phyloP scores from a whole-genome alignment of 2,329 filamentous ascomycete genomes.

The Fusarium agapanthi region DNA sequence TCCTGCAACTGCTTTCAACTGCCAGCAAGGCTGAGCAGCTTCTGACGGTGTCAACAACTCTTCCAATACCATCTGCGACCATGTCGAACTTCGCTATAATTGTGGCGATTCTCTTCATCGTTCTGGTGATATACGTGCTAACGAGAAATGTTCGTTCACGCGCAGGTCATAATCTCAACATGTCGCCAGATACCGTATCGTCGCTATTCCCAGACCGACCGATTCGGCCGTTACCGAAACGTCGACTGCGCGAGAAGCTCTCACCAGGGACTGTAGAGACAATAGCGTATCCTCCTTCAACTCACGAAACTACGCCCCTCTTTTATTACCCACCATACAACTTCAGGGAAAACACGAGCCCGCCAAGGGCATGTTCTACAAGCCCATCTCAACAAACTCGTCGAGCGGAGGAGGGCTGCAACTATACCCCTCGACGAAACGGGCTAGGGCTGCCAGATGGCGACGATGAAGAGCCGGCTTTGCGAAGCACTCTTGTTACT shows the following conservation, averaged over 20 bases:
- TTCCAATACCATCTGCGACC: constrained; percentile 1
- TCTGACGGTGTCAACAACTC: neutral
- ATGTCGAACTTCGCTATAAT: constrained; percentile 26
- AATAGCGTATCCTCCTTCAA: constrained; percentile 82
- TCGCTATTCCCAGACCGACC: constrained; percentile 87
- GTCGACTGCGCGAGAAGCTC: constrained; percentile 85
- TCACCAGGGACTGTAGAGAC: constrained; percentile 84
- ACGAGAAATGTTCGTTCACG: constrained; percentile 31
- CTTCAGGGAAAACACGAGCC: constrained; percentile 56
- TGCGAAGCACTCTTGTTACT: constrained; percentile 52
- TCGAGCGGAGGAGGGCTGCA: constrained; percentile 36
- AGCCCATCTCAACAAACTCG: constrained; percentile 37
- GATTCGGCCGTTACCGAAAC: constrained; percentile 91
- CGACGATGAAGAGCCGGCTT: constrained; percentile 65
- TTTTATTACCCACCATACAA: constrained; percentile 70
- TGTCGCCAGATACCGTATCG: constrained; percentile 80
- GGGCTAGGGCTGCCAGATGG: constrained; percentile 64
- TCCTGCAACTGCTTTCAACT: neutral
- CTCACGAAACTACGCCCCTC: constrained; percentile 74
- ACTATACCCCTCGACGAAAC: constrained; percentile 42
- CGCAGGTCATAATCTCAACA: constrained; percentile 59
- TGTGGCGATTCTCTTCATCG: constrained; percentile 19
- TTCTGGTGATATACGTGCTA: constrained; percentile 41
- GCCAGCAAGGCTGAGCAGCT: constrained; percentile 1
- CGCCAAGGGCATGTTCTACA: constrained; percentile 28